Conservation (phyloP, 495 filamentous ascomycete species). For the Trichoderma reesei region DNA sequence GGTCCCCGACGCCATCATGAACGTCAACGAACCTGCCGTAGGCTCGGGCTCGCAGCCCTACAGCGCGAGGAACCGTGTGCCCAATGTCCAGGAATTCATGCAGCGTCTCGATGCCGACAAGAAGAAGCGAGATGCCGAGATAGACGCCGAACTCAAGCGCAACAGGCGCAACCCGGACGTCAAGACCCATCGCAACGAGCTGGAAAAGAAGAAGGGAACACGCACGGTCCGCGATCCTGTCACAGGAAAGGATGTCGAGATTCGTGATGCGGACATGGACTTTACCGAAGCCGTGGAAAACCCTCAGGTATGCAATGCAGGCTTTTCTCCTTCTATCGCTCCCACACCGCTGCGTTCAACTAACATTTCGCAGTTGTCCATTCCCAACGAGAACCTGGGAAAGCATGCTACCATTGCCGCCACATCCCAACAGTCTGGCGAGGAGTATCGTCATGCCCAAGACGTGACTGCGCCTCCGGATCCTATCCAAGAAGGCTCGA, state of each 20-base stretch:
- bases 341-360: no score
- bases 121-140: slow-evolving; percentile 57
- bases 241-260: slow-evolving; percentile 75
- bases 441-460: slow-evolving; percentile 73
- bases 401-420: slow-evolving; percentile 61
- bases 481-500: slow-evolving; percentile 65
- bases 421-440: slow-evolving; percentile 42
- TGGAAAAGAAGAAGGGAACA: slow-evolving; percentile 35
- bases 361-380: slow-evolving; percentile 50
- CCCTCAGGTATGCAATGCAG: slow-evolving; percentile 45
- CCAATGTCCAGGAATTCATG: slow-evolving; percentile 79
- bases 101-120: slow-evolving; percentile 69
- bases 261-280: slow-evolving; percentile 65
- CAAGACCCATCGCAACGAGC: slow-evolving; percentile 30
- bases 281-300: slow-evolving; percentile 64
- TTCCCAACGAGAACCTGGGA: slow-evolving; percentile 80
- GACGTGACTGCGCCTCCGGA: slow-evolving; percentile 89
- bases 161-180: slow-evolving; percentile 26
- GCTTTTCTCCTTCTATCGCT: background rate
- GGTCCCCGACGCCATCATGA: slow-evolving; percentile 1
- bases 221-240: slow-evolving; percentile 78
- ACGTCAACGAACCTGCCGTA: slow-evolving; percentile 17
- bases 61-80: slow-evolving; percentile 65
- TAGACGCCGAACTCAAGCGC: slow-evolving; percentile 43
- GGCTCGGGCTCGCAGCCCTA: slow-evolving; percentile 39